Evolutionary conservation across 768 basidiomycete genomes (phyloP).

Genomic region (Harrya chromipes): DNA sequence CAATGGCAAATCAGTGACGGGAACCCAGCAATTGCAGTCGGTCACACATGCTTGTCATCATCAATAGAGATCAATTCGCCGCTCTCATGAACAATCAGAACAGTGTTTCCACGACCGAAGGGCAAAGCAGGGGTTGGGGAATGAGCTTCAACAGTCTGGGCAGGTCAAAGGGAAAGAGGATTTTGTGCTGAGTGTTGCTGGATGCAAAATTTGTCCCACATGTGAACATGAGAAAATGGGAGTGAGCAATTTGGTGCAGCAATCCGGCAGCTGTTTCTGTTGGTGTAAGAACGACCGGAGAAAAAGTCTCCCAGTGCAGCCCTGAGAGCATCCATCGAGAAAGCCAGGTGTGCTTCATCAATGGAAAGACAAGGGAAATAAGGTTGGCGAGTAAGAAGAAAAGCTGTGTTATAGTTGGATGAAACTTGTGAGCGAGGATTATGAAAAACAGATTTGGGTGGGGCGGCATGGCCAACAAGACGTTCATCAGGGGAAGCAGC

Average conservation of each 20-base stretch:
- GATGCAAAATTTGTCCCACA: constrained; percentile 7
- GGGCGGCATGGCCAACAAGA: too few species aligned
- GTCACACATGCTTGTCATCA: too few species aligned
- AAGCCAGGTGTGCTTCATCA: background rate
- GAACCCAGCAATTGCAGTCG: too few species aligned
- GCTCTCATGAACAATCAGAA: constrained; percentile 6
- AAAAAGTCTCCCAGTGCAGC: constrained; percentile 7
- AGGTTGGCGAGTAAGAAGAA: background rate
- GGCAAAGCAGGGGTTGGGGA: background rate
- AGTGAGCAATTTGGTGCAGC: background rate
- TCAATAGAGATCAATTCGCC: constrained; percentile 1
- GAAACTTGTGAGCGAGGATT: background rate
- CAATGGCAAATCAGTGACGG: too few species aligned
- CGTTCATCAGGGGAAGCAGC: too few species aligned
- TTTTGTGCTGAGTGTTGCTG: constrained; percentile 5
- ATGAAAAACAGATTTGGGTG: background rate
- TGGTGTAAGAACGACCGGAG: background rate
- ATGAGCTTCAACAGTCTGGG: constrained; percentile 9
- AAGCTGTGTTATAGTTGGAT: background rate
- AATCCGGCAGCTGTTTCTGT: background rate
- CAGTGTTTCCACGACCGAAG: constrained; percentile 3
- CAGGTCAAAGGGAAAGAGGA: background rate
- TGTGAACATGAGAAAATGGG: background rate
- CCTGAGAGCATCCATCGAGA: constrained; percentile 4
- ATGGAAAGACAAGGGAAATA: constrained; percentile 4